A percentile compares a stretch with the other conserved stretches of the same genome.
phyloP scores from a whole-genome alignment of 2,329 filamentous ascomycete genomes.

The Phyllosticta paracitricarpa region DNA sequence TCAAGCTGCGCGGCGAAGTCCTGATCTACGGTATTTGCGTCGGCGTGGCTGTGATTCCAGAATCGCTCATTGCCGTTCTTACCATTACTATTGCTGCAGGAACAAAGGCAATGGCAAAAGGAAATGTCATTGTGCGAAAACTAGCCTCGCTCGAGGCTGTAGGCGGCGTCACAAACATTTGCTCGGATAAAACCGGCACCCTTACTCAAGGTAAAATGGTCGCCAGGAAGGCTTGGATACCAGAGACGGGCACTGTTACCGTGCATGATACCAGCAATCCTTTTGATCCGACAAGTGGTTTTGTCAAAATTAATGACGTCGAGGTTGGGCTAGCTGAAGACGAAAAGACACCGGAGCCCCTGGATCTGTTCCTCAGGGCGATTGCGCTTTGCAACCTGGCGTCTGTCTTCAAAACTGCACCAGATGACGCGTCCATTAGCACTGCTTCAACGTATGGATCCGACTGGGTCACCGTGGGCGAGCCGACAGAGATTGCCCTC shows the following conservation, averaged over 20 bases:
- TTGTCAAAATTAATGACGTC: slow-evolving; percentile 21
- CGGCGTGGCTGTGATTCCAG: slow-evolving; percentile 38
- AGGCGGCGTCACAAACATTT: slow-evolving; percentile 26
- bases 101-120: slow-evolving; percentile 31
- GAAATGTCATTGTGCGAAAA: slow-evolving; percentile 32
- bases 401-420: slow-evolving; percentile 17
- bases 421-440: slow-evolving; percentile 1
- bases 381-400: slow-evolving; percentile 32
- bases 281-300: slow-evolving; percentile 25
- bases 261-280: slow-evolving; percentile 27
- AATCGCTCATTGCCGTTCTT: slow-evolving; percentile 37
- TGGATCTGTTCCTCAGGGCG: slow-evolving; percentile 25
- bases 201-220: slow-evolving; percentile 33
- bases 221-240: slow-evolving; percentile 27
- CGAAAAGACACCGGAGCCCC: slow-evolving; percentile 13
- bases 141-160: slow-evolving; percentile 31
- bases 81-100: slow-evolving; percentile 52
- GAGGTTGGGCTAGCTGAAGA: slow-evolving; percentile 19
- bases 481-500: slow-evolving; percentile 27
- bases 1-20: slow-evolving; percentile 31
- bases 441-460: background rate
- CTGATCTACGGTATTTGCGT: slow-evolving; percentile 40
- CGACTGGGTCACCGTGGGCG: slow-evolving; percentile 4
- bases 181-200: slow-evolving; percentile 32
- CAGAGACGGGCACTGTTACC: slow-evolving; percentile 23